Base-by-base conservation (phyloP, 768 basidiomycete species). In the Phaffia tasmanica region DNA sequence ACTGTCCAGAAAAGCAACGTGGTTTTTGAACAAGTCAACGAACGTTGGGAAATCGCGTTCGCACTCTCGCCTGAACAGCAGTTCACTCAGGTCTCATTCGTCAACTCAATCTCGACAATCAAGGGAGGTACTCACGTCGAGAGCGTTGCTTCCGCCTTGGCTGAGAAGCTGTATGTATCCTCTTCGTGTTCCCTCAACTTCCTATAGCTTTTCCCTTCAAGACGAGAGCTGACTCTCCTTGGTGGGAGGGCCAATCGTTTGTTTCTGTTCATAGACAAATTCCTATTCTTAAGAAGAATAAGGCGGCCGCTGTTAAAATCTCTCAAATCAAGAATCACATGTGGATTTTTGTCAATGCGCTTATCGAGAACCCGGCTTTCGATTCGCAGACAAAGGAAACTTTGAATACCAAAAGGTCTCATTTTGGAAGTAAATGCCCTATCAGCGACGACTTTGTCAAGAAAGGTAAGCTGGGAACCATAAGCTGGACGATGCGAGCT, bases 311-410 rank as follows among this genome's bases (percentile, higher is more conserved):
- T 0, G 87, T 98, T 73, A 98, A 97, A 76, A 82, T 89, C 19
- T 83, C 85, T 62, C 91, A 95, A 78, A 86, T 98, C 79, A 94
- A 90, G 81, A 92, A 87, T 73, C 93, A 99, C 74, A 91, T 99
- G 85, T 93, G 89, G 90, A 82, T 99, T 63, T 99, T 98, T 73
- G 85, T 99, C 74, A 98, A 97, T 73, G 85, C 89, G 18, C 80
- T 95, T 68, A 86, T 99, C 71, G 93, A 94, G 79, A 99, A 99
- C 74, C 94, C 95, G 11, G 89, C 91, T 0, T 99, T 99, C 77
- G 94, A 99, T 81, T 92, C 89, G 81, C 95, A 99, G 77, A 97
- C 95, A 48, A 99, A 99, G 79, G 95, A 99, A 76, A 87, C 85
- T 4, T 78, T 99, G 71, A 98, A 93, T 1, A 78, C 97, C 55